A percentile compares a stretch with the other conserved stretches of the same genome.
These are phyloP conservation scores for Clathrus columnatus DNA, from an alignment of 768 basidiomycete species.

Conservation along the genomic window DNA sequence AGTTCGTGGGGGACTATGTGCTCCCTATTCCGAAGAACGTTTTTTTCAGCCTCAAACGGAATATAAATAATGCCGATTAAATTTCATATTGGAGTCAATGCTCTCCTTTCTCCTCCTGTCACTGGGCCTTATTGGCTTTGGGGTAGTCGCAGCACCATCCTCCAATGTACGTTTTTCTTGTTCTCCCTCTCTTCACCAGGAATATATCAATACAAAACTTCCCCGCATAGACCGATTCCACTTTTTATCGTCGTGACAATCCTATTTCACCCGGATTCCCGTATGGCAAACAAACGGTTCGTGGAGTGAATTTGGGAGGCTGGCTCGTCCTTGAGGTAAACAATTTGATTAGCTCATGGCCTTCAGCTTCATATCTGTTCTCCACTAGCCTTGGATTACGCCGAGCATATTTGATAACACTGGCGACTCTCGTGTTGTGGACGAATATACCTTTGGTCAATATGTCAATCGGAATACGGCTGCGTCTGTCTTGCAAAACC, in stretches of 20 bases:
- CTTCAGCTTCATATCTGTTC: not conserved
- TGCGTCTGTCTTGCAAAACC: constrained; percentile 39
- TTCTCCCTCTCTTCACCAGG: no score
- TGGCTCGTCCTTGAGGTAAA: constrained; percentile 47
- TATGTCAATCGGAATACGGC: constrained; percentile 47
- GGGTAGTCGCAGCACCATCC: not conserved
- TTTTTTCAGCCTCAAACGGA: not conserved
- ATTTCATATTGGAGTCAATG: not conserved
- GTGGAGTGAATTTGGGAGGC: constrained; percentile 77
- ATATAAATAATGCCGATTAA: not conserved
- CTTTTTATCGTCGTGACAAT: constrained; percentile 13
- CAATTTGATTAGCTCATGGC: not conserved
- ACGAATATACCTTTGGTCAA: constrained; percentile 74
- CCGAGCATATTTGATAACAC: constrained; percentile 69
- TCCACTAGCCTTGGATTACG: constrained; percentile 60
- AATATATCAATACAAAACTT: not conserved
- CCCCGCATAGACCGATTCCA: not conserved
- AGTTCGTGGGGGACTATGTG: no score
- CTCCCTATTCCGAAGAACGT: no score
- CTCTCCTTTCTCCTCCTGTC: not conserved
- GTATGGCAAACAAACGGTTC: constrained; percentile 64
- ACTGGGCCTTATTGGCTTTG: not conserved
- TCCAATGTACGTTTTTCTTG: not conserved
- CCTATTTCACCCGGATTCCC: constrained; percentile 51
- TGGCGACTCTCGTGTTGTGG: constrained; percentile 47